These are phyloP conservation scores for Leccinum obscurum DNA, from an alignment of 768 basidiomycete species.

Conservation along the genomic window DNA sequence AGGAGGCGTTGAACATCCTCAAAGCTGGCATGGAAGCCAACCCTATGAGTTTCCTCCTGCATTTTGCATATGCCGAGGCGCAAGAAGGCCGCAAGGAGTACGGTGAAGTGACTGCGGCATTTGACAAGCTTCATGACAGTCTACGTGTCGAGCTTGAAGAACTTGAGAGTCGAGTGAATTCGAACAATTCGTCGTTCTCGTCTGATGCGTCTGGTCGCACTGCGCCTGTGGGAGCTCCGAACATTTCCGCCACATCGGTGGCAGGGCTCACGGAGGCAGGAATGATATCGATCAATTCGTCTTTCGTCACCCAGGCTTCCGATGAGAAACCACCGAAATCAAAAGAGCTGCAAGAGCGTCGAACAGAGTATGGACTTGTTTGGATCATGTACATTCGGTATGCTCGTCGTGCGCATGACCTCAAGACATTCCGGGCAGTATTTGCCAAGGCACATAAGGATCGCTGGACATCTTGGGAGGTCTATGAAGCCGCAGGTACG, in stretches of 20 bases:
- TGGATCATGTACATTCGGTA: constrained; percentile 95
- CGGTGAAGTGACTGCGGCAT: constrained; percentile 68
- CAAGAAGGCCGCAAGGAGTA: constrained; percentile 65
- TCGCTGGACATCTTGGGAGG: constrained; percentile 84
- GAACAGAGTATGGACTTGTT: constrained; percentile 73
- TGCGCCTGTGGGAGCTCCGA: constrained; percentile 27
- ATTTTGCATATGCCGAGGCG: constrained; percentile 82
- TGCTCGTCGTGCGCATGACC: constrained; percentile 82
- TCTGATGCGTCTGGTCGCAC: constrained; percentile 35
- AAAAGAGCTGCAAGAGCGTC: constrained; percentile 54
- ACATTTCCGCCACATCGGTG: constrained; percentile 7
- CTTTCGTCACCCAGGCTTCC: constrained; percentile 49
- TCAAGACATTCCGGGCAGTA: constrained; percentile 71
- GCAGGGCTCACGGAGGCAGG: constrained; percentile 31
- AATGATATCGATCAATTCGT: constrained; percentile 41
- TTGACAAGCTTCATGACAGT: constrained; percentile 67
- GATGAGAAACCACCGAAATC: constrained; percentile 55
- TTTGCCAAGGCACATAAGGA: constrained; percentile 83
- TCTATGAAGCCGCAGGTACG: constrained; percentile 87
- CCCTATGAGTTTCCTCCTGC: constrained; percentile 85
- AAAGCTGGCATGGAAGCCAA: constrained; percentile 88
- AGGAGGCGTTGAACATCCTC: constrained; percentile 80
- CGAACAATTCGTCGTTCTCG: constrained; percentile 39
- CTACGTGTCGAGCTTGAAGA: constrained; percentile 66
- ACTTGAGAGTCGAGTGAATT: constrained; percentile 47